These are phyloP conservation scores for Saccharomyces mikatae DNA, from an alignment of 805 yeast genomes.

Conservation along the genomic window DNA sequence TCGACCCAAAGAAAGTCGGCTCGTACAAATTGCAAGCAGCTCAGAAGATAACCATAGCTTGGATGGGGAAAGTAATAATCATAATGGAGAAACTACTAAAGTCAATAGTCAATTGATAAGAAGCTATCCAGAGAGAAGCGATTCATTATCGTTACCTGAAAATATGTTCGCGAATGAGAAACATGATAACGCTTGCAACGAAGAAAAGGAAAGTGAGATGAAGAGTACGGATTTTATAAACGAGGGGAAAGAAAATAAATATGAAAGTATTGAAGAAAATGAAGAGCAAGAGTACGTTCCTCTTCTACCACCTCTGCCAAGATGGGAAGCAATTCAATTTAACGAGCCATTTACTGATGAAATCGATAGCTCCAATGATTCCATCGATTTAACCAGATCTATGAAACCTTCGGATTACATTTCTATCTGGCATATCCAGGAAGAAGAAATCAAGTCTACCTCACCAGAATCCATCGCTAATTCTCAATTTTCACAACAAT, in stretches of 20 bases:
- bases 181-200: background rate
- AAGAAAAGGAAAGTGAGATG: background rate
- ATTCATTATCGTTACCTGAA: background rate
- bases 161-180: background rate
- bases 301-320: slow-evolving; percentile 11
- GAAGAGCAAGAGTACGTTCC: slow-evolving; percentile 1
- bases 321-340: slow-evolving; percentile 15
- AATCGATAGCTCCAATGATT: slow-evolving; percentile 20
- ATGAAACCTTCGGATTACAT: slow-evolving; percentile 19
- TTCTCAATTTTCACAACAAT: slow-evolving; percentile 19
- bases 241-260: background rate
- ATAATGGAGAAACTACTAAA: background rate
- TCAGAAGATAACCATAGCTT: background rate
- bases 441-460: slow-evolving; percentile 7
- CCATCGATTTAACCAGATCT: slow-evolving; percentile 12
- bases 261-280: background rate
- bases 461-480: slow-evolving; percentile 22
- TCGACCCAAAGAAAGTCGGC: background rate
- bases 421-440: slow-evolving; percentile 29
- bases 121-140: background rate
- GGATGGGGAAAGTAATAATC: background rate
- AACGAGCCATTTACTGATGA: slow-evolving; percentile 23
- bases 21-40: background rate
- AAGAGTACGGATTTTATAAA: background rate
- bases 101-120: background rate